These are phyloP conservation scores for Mycotypha africana DNA, from an alignment of 371 early-diverging fungal species.

Conservation along the genomic window DNA sequence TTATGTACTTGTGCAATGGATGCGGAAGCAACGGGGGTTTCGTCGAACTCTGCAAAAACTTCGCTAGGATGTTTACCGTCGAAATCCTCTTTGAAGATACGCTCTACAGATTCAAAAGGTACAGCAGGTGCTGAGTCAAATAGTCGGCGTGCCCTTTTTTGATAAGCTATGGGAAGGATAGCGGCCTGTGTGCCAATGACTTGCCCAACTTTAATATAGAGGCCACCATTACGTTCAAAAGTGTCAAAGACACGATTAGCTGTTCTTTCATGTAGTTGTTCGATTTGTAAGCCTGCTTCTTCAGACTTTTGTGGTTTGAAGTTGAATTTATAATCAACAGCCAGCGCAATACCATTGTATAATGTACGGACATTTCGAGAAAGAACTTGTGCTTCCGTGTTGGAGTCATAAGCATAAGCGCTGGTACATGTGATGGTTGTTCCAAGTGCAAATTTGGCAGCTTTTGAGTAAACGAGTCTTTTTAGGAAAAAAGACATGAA, in stretches of 20 bases:
- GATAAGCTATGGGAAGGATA: constrained; percentile 74
- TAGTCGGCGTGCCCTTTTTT: constrained; percentile 59
- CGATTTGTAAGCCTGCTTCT: constrained; percentile 28
- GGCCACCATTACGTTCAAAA: constrained; percentile 80
- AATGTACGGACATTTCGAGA: constrained; percentile 52
- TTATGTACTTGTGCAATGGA: constrained; percentile 94
- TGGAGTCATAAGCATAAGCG: constrained; percentile 44
- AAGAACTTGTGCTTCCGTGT: constrained; percentile 52
- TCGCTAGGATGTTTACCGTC: constrained; percentile 50
- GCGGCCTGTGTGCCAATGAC: constrained; percentile 79
- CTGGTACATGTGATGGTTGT: constrained; percentile 19
- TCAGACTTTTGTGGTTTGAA: constrained; percentile 54
- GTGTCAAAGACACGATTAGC: constrained; percentile 72
- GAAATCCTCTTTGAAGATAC: constrained; percentile 69
- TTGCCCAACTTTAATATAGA: constrained; percentile 90
- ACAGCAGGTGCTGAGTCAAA: constrained; percentile 84
- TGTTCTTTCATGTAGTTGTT: constrained; percentile 61
- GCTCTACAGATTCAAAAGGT: constrained; percentile 58
- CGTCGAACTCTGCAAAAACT: constrained; percentile 69
- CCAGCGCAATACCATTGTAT: constrained; percentile 55
- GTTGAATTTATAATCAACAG: constrained; percentile 72
- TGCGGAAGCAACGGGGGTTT: constrained; percentile 78
- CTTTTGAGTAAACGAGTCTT: neutral
- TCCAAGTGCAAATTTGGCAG: constrained; percentile 7
- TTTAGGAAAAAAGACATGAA: constrained; percentile 6